A percentile compares a stretch with the other conserved stretches of the same genome.
Evolutionary conservation across 139 green algal genomes (phyloP).

Genomic region (Diplosphaera chodatii): DNA sequence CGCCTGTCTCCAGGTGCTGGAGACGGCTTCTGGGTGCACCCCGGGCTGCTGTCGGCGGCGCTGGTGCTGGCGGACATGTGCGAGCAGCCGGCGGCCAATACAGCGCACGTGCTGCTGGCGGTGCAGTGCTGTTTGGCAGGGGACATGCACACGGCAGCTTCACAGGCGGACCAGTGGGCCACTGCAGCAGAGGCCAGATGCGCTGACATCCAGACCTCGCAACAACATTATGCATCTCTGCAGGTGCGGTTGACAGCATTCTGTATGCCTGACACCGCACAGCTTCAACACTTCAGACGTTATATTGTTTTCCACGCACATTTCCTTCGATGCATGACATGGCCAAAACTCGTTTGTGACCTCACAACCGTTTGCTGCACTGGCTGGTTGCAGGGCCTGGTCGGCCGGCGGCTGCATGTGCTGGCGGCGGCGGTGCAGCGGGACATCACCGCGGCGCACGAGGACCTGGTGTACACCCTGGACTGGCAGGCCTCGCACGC

Average conservation of each 20-base stretch:
- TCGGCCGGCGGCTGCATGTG: background rate
- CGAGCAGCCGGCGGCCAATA: background rate
- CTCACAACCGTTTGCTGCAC: too few relatives aligned
- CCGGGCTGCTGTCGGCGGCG: conserved; percentile 1
- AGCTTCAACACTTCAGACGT: too few relatives aligned
- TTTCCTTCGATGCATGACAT: too few relatives aligned
- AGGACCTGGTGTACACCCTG: conserved; percentile 5
- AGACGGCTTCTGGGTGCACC: conserved; percentile 7
- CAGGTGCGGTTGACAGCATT: too few relatives aligned
- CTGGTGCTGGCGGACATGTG: background rate
- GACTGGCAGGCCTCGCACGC: conserved; percentile 4
- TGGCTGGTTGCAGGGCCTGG: conserved; percentile 1
- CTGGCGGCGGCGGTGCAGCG: background rate
- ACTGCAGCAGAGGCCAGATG: background rate
- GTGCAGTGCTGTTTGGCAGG: background rate
- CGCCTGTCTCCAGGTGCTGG: background rate
- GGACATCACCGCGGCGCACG: background rate
- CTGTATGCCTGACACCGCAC: too few relatives aligned
- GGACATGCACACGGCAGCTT: too few relatives aligned
- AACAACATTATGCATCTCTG: too few relatives aligned
- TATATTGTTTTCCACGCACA: too few relatives aligned
- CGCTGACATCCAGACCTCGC: background rate
- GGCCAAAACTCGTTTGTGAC: too few relatives aligned
- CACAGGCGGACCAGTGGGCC: background rate
- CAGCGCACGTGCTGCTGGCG: background rate